Conservation (phyloP, 768 basidiomycete species). For the Agaricus blazei region DNA sequence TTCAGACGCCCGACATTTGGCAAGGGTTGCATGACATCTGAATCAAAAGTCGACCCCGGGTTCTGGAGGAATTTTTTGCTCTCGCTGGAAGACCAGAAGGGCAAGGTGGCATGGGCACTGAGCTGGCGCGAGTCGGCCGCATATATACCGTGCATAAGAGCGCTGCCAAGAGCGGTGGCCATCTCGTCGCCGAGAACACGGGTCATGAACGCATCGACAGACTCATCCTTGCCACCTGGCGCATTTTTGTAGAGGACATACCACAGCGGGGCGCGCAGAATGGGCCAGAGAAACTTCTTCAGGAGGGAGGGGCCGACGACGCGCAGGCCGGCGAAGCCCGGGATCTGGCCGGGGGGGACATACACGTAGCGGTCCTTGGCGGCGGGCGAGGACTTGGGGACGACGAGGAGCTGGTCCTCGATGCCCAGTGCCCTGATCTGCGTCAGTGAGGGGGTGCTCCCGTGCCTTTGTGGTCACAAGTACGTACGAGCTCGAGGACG, state of each 20-base stretch:
- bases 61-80: conserved; percentile 26
- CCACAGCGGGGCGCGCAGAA: conserved; percentile 54
- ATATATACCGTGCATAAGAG: conserved; percentile 90
- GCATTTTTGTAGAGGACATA: conserved; percentile 43
- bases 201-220: conserved; percentile 70
- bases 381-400: conserved; percentile 62
- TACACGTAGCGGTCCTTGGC: conserved; percentile 76
- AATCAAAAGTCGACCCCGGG: neutral
- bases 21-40: neutral
- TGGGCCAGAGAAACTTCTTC: conserved; percentile 10
- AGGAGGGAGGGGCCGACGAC: conserved; percentile 35
- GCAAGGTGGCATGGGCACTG: conserved; percentile 60
- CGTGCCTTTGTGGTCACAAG: neutral
- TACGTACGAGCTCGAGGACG: conserved; percentile 73
- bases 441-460: conserved; percentile 9
- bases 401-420: conserved; percentile 53
- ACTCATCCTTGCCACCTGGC: conserved; percentile 57
- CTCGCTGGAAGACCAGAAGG: conserved; percentile 2
- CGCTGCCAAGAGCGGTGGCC: conserved; percentile 71
- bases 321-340: conserved; percentile 44
- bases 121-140: conserved; percentile 76
- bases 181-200: conserved; percentile 69
- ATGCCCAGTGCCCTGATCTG: conserved; percentile 79
- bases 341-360: conserved; percentile 28
- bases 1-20: conserved; percentile 38